Evolutionary conservation across 192 early-diverging fungal genomes (phyloP).

Genomic region (Coemansia sp.): DNA sequence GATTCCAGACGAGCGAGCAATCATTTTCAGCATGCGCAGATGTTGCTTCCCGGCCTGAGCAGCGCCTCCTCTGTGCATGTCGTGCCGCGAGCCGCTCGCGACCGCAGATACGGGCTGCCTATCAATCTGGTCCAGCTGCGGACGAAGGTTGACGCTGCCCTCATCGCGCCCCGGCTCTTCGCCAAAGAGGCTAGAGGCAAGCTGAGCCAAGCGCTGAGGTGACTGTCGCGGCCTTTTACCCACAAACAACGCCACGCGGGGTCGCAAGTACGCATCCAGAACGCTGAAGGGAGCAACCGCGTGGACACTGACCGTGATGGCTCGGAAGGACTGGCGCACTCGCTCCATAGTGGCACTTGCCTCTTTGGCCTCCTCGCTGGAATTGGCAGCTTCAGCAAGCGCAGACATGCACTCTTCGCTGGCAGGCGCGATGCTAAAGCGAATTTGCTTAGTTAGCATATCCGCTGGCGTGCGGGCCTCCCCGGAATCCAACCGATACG

Average conservation of each 20-base stretch:
- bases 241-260: conserved; percentile 54
- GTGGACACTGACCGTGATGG: conserved; percentile 77
- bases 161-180: not conserved
- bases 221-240: not conserved
- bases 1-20: conserved; percentile 45
- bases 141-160: conserved; percentile 2
- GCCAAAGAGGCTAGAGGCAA: not conserved
- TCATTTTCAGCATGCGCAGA: conserved; percentile 40
- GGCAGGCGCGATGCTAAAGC: conserved; percentile 64
- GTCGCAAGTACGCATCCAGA: conserved; percentile 79
- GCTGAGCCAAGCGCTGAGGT: not conserved
- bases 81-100: conserved; percentile 6
- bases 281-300: conserved; percentile 82
- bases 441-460: conserved; percentile 80
- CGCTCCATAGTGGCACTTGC: conserved; percentile 17
- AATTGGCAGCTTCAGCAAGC: conserved; percentile 31
- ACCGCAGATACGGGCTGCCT: not conserved
- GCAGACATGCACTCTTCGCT: conserved; percentile 4
- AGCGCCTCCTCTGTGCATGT: not conserved
- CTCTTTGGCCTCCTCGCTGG: conserved; percentile 28
- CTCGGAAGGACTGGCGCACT: conserved; percentile 25
- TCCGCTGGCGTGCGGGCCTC: conserved; percentile 52
- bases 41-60: conserved; percentile 11
- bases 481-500: conserved; percentile 47
- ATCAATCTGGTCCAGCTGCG: conserved; percentile 18